Evolutionary conservation across 2,329 filamentous ascomycete genomes (phyloP).

Genomic region (Orbilia quercus): DNA sequence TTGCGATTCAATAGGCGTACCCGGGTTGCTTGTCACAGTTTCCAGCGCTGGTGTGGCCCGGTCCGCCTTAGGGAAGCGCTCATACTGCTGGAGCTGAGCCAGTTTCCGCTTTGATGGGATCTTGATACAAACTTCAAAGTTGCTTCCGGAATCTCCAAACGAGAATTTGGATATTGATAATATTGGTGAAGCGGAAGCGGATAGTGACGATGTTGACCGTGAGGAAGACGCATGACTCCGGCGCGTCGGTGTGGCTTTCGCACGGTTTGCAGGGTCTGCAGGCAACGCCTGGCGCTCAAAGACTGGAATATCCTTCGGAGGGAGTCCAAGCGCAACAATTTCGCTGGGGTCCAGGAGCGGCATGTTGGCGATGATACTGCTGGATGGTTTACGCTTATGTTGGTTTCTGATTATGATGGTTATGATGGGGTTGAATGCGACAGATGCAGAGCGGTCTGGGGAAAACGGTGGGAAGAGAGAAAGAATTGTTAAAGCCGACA

Average conservation of each 20-base stretch:
- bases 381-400: neutral
- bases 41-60: too few species aligned
- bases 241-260: neutral
- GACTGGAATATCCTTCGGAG: conserved; percentile 41
- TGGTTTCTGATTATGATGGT: too few species aligned
- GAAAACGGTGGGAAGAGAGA: conserved; percentile 3
- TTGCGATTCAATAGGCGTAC: too few species aligned
- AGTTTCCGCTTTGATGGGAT: conserved; percentile 46
- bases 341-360: conserved; percentile 51
- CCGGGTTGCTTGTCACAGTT: too few species aligned
- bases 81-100: conserved; percentile 27
- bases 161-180: conserved; percentile 21
- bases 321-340: conserved; percentile 41
- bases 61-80: conserved; percentile 41
- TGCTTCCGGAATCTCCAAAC: conserved; percentile 4
- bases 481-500: neutral
- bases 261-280: neutral
- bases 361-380: conserved; percentile 19
- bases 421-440: neutral
- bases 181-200: conserved; percentile 33
- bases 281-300: conserved; percentile 10
- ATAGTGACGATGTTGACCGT: conserved; percentile 16
- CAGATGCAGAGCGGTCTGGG: neutral
- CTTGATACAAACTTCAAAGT: conserved; percentile 47
- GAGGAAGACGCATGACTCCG: conserved; percentile 13